phyloP scores from a whole-genome alignment of 2,329 filamentous ascomycete species.

The Cladosporium sp. region DNA sequence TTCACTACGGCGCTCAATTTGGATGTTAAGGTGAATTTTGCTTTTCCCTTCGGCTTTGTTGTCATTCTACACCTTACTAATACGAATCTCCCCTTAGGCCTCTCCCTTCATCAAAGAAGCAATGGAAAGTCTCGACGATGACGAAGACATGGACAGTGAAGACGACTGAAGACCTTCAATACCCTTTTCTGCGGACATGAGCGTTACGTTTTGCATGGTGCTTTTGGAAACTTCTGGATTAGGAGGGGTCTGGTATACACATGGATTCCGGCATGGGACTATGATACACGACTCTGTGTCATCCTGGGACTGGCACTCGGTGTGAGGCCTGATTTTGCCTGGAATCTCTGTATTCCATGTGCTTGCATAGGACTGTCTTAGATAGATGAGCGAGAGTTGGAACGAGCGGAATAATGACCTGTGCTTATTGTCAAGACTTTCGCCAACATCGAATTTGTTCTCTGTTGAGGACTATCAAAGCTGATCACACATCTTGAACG shows the following conservation, averaged over 20 bases:
- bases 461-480: neutral
- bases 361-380: neutral
- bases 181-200: neutral
- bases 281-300: neutral
- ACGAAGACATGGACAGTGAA: constrained; percentile 62
- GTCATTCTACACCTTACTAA: neutral
- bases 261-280: neutral
- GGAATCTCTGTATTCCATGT: neutral
- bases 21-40: constrained; percentile 79
- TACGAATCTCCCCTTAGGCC: constrained; percentile 56
- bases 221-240: neutral
- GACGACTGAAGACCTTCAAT: constrained; percentile 20
- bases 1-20: constrained; percentile 94
- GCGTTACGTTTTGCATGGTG: neutral
- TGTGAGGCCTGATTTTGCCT: neutral
- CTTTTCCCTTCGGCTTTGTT: neutral
- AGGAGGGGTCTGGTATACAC: neutral
- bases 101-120: constrained; percentile 94
- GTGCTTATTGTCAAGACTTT: neutral
- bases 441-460: neutral
- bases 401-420: neutral
- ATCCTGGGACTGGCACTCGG: neutral
- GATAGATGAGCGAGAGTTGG: neutral
- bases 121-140: constrained; percentile 85
- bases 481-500: neutral